Base-by-base conservation (phyloP, 2,329 filamentous ascomycete species). In the Penicillium fuscoglaucum region DNA sequence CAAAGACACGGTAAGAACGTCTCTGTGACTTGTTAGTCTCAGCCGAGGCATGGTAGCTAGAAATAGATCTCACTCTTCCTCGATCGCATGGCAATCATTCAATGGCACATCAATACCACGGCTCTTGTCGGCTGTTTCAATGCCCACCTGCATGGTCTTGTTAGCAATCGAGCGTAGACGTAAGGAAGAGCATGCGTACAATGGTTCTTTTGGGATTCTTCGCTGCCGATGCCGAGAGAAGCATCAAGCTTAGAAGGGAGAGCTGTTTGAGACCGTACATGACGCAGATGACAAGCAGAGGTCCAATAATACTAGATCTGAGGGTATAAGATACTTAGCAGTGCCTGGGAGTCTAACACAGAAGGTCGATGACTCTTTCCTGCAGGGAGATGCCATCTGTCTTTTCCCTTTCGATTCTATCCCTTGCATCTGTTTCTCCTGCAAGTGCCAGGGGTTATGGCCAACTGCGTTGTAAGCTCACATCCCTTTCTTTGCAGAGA, bases 261-360 rank as follows among this genome's bases (percentile, higher is more conserved):
- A 68, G 53, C 47, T 63, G 59, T 24, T 66, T 68, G 24, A 67
- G 52, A 35, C 60, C 60, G 55, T 63, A 66, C 66, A 68, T 68
- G 48, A 46, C 19, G 37, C 19, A 26, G 28, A 24, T 52, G 12
- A 40, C n/a, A 28, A 8, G 12, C 13, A 53, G n/a, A 39, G 41
- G 4, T 37, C 24, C n/a, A 26, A 33, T 13, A 17, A 33, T n/a
- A 31, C 19, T 31, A 45, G 28, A 57, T 29, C 5, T 3, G 35
- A 54, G 6, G 21, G 17, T 31, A 29, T 13, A 28, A 17, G 26
- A 21, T 33, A 26, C 17, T 43, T 26, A n/a, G 33, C 10, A 19
- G 35, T 35, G 24, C 21, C 24, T 47, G 13, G 7, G 48, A 53
- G 31, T 12, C 21, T 13, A 26, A 26, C 15, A 4, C 21, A 10